Percentiles rank a stretch among this genome's conserved stretches.
phyloP scores from a whole-genome alignment of 306 rosid genomes.

The Acacia crassicarpa region DNA sequence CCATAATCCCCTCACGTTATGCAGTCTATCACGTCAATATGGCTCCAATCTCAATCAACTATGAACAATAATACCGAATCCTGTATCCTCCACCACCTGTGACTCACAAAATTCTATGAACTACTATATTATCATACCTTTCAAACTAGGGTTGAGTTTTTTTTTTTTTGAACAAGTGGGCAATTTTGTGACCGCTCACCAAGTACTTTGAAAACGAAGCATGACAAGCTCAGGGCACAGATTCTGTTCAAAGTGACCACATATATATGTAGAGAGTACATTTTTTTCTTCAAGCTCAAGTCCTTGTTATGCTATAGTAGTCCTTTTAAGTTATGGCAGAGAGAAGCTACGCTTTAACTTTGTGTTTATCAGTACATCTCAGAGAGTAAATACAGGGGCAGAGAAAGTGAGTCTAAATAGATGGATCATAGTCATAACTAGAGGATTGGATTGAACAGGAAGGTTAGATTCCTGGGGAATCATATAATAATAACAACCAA shows the following conservation, averaged over 20 bases:
- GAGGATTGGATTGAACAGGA: neutral
- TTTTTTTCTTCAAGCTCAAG: conserved; percentile 18
- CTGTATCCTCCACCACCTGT: conserved; percentile 6
- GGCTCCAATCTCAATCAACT: conserved; percentile 14
- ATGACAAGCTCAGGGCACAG: conserved; percentile 8
- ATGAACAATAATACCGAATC: conserved; percentile 12
- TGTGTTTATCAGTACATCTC: neutral
- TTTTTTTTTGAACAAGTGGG: conserved; percentile 27
- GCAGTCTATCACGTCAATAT: conserved; percentile 22
- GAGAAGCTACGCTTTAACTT: neutral
- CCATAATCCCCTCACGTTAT: conserved; percentile 21
- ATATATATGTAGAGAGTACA: conserved; percentile 10
- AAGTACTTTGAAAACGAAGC: conserved; percentile 39
- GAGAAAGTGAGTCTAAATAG: conserved; percentile 5
- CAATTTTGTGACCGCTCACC: conserved; percentile 4
- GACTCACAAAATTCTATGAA: neutral
- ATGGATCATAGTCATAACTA: neutral
- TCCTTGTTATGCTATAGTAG: conserved; percentile 4
- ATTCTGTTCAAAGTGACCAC: neutral
- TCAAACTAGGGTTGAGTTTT: conserved; percentile 8
- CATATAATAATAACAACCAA: neutral
- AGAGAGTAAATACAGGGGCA: neutral
- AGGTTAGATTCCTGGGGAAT: neutral
- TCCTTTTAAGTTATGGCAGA: neutral
- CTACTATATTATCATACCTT: neutral